Conservation (phyloP, 2,329 filamentous ascomycete genomes). For the Botryosphaeria dothidea region DNA sequence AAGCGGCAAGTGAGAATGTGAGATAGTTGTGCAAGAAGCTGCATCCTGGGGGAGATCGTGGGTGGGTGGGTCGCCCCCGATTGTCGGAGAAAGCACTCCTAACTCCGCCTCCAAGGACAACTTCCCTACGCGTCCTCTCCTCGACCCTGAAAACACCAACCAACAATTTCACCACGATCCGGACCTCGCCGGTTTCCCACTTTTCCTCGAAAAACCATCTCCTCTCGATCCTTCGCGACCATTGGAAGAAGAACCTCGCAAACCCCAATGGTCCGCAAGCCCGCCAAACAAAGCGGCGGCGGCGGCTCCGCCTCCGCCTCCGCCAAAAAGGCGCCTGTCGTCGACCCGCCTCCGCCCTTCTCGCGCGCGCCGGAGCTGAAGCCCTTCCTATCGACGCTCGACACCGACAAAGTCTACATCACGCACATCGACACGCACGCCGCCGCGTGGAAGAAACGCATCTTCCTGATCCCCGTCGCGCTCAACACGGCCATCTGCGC, state of each 20-base stretch:
- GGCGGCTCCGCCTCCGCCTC: background rate
- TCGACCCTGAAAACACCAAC: background rate
- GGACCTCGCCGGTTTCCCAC: background rate
- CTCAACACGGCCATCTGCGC: constrained; percentile 71
- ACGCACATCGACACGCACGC: constrained; percentile 77
- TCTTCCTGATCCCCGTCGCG: constrained; percentile 76
- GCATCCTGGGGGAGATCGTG: background rate
- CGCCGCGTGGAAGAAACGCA: constrained; percentile 71
- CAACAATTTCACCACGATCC: background rate
- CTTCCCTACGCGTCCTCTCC: background rate
- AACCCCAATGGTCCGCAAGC: constrained; percentile 12
- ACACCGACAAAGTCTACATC: constrained; percentile 74
- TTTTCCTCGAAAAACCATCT: too few species aligned
- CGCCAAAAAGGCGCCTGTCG: constrained; percentile 18
- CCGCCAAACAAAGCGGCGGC: constrained; percentile 6
- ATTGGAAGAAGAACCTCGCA: background rate
- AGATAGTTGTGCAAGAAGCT: too few species aligned
- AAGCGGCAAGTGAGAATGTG: too few species aligned
- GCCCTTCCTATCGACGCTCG: constrained; percentile 67
- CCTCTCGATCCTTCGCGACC: background rate
- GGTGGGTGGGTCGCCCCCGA: background rate
- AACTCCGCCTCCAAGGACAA: constrained; percentile 11
- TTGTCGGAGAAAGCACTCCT: constrained; percentile 4
- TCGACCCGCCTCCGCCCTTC: constrained; percentile 64
- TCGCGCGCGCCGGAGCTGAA: constrained; percentile 62